Evolutionary conservation across 1,284 basidiomycete genomes (phyloP), one percentile per base, ranked within the genome.

Genomic region (Puccinia polysora): DNA sequence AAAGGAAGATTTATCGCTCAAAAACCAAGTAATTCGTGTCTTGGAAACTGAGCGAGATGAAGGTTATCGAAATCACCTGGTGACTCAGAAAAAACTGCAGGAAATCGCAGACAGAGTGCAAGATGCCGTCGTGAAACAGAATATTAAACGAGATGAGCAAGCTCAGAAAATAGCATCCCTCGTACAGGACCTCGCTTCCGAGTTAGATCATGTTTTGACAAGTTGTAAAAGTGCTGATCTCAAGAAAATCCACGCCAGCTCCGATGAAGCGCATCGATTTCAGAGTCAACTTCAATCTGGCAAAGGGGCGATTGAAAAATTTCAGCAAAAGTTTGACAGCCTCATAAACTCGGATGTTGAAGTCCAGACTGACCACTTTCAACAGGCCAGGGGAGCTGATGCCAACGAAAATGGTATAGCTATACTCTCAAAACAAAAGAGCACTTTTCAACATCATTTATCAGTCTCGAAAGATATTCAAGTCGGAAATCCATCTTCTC

Each of bases 1-100:
- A 23, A 43, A 62, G 43, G 18, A 62, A 38, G 59, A 62, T 23
- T 38, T 62, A 25, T 62, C 43, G 14, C 38, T 62, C 25, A 62
- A 62, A 36, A 28, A 45, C 20, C 55, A 58, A 32, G 34, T 58
- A 4, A 38, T 58, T 38, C 6, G 34, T 30, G 34, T 38, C n/a
- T 58, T 62, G 25, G 30, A 36, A 43, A 47, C 32, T 43, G 59
- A 62, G 38, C 36, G 43, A 6, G 59, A 62, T 25, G 38, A 40
- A 47, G 59, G 36, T 7, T 7, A 45, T 15, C 38, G 43, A 40
- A 14, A 40, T 45, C 59, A 38, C 43, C 36, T 40, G 30, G 20
- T 38, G 30, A 20, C 59, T 10, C 34, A 62, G 10, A 18, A 12
- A 40, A 62, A 62, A 38, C 38, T 62, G 38, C 38, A 47, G 20